Evolutionary conservation across 352 stramenopile genomes (phyloP).

Genomic region (Pythium rishiriense): DNA sequence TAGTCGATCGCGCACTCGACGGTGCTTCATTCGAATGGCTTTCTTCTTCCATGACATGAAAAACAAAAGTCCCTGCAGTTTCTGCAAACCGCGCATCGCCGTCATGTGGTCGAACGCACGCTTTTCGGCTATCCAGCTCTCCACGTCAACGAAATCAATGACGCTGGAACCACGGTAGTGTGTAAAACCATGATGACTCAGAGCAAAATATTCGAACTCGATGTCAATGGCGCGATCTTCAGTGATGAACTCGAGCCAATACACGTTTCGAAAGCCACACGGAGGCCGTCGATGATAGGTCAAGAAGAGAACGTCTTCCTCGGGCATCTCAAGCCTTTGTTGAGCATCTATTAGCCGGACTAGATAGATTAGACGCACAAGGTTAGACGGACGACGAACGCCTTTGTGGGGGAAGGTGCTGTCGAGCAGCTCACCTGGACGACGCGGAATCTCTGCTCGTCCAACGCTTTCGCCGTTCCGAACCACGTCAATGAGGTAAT

Average conservation of each 20-base stretch:
- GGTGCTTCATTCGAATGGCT: constrained; percentile 41
- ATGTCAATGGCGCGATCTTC: constrained; percentile 36
- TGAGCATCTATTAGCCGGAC: constrained; percentile 15
- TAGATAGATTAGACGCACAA: neutral
- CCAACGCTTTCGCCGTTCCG: constrained; percentile 36
- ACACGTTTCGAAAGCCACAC: constrained; percentile 66
- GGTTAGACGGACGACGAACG: neutral
- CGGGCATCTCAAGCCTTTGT: constrained; percentile 26
- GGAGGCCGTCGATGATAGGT: constrained; percentile 39
- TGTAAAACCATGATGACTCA: constrained; percentile 58
- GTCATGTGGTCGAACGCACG: constrained; percentile 75
- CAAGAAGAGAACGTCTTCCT: constrained; percentile 66
- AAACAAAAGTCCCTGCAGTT: constrained; percentile 72
- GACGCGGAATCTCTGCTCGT: constrained; percentile 4
- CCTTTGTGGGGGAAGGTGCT: no score
- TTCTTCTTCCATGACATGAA: constrained; percentile 76
- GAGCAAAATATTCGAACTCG: constrained; percentile 50
- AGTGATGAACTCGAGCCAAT: constrained; percentile 56
- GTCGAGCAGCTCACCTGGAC: neutral
- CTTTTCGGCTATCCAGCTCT: constrained; percentile 67
- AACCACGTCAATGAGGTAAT: constrained; percentile 50
- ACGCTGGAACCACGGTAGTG: constrained; percentile 42
- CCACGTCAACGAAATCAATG: constrained; percentile 55
- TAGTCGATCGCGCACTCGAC: constrained; percentile 37
- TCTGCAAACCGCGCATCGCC: constrained; percentile 54